Percentiles rank a stretch among this genome's conserved stretches.
Evolutionary conservation across 2,329 filamentous ascomycete species (phyloP).

Genomic region (Microsporum canis): DNA sequence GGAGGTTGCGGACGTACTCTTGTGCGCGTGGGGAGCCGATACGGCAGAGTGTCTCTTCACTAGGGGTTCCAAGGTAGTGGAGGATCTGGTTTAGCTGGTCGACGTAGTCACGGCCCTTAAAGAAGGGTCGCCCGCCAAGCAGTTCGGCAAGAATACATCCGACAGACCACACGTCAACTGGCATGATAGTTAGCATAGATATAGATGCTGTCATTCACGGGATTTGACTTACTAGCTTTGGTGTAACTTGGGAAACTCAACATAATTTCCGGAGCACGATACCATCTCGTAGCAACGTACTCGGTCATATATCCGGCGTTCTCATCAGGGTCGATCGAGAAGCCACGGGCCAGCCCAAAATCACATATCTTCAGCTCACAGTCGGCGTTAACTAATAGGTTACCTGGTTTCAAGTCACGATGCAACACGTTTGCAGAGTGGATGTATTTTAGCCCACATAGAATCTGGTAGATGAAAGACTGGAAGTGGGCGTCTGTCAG

Average conservation of each 20-base stretch:
- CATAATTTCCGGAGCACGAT: constrained; percentile 98
- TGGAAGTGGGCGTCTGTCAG: constrained; percentile 98
- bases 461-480: constrained; percentile 99
- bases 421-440: constrained; percentile 97
- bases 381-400: constrained; percentile 94
- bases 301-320: constrained; percentile 99
- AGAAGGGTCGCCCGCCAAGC: constrained; percentile 90
- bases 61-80: constrained; percentile 92
- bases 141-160: constrained; percentile 96
- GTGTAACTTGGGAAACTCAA: constrained; percentile 99
- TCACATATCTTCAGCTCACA: constrained; percentile 99
- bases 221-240: constrained; percentile 81
- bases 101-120: constrained; percentile 98
- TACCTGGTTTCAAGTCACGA: constrained; percentile 92
- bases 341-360: constrained; percentile 90
- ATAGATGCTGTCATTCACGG: constrained; percentile 15
- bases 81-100: constrained; percentile 99
- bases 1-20: constrained; percentile 95
- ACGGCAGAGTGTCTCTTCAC: constrained; percentile 82
- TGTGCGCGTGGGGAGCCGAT: constrained; percentile 93
- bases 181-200: constrained; percentile 1
- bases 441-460: constrained; percentile 97
- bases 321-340: constrained; percentile 93
- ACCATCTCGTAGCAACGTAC: constrained; percentile 97
- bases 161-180: constrained; percentile 98